phyloP scores from a whole-genome alignment of 2,329 filamentous ascomycete species.

The Fusarium avenaceum region DNA sequence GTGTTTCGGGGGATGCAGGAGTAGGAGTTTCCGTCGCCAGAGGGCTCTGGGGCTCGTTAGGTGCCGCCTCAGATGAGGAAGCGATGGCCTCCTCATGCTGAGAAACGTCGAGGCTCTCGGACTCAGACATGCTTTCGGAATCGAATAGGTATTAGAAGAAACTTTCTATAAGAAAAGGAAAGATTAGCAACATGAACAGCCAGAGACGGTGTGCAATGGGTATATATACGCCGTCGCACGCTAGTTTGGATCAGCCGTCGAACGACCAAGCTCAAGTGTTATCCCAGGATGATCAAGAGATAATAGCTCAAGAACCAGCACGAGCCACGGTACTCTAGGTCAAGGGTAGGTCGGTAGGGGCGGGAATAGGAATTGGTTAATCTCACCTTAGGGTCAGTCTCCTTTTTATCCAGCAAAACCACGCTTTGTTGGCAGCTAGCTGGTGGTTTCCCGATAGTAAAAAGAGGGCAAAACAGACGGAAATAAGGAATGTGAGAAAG shows the following conservation, averaged over 20 bases:
- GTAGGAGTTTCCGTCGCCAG: constrained; percentile 47
- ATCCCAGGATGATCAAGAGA: constrained; percentile 18
- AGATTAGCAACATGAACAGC: constrained; percentile 15
- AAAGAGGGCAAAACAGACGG: constrained; percentile 11
- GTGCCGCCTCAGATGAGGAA: constrained; percentile 50
- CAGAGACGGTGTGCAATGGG: not conserved
- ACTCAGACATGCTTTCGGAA: constrained; percentile 60
- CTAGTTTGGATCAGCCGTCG: constrained; percentile 11
- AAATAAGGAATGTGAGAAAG: constrained; percentile 31
- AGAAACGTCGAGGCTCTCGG: constrained; percentile 61
- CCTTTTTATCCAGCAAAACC: constrained; percentile 43
- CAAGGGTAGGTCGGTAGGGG: constrained; percentile 25
- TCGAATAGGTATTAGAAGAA: constrained; percentile 32
- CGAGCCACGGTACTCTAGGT: constrained; percentile 18
- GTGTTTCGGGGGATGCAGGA: constrained; percentile 52
- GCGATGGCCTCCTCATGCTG: constrained; percentile 59
- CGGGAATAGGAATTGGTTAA: constrained; percentile 35
- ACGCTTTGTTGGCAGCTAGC: constrained; percentile 29
- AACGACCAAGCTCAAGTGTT: constrained; percentile 31
- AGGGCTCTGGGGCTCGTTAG: constrained; percentile 47
- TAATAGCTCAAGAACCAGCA: constrained; percentile 4
- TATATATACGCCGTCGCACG: constrained; percentile 21
- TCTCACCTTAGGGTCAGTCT: constrained; percentile 36
- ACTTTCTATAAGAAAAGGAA: constrained; percentile 15
- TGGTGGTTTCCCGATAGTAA: constrained; percentile 1